A percentile compares a stretch with the other conserved stretches of the same genome.
Evolutionary conservation across 2,329 filamentous ascomycete genomes (phyloP).

Genomic region (Nemania abortiva): DNA sequence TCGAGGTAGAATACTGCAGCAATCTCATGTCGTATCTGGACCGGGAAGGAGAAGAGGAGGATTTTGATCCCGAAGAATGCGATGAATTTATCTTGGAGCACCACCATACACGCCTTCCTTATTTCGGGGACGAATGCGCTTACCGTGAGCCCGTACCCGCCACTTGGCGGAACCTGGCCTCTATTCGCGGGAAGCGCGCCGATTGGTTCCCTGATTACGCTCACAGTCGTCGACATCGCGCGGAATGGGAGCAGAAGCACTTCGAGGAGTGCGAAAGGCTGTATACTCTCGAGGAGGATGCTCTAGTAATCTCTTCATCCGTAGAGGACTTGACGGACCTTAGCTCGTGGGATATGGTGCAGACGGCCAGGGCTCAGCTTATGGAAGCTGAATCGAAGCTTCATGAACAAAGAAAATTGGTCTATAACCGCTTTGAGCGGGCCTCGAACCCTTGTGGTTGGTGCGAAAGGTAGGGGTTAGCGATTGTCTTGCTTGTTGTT

Average conservation of each 20-base stretch:
- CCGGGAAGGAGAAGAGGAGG: not conserved
- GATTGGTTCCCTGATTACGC: constrained; percentile 26
- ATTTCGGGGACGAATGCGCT: constrained; percentile 34
- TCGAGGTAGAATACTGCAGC: constrained; percentile 34
- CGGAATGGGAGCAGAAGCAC: constrained; percentile 9
- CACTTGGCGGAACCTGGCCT: constrained; percentile 37
- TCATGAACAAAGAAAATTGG: constrained; percentile 15
- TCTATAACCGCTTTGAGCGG: constrained; percentile 23
- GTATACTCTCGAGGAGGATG: constrained; percentile 33
- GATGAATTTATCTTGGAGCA: constrained; percentile 40
- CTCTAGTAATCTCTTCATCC: constrained; percentile 5
- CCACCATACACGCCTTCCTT: constrained; percentile 38
- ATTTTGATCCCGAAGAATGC: constrained; percentile 42
- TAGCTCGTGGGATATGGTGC: not conserved
- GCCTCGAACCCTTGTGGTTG: not conserved
- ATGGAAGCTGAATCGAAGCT: constrained; percentile 14
- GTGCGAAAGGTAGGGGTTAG: not conserved
- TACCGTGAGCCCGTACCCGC: constrained; percentile 11
- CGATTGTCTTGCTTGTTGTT: not conserved
- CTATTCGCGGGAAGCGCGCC: not conserved
- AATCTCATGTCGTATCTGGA: not conserved
- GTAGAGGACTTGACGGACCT: constrained; percentile 26
- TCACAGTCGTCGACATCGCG: not conserved
- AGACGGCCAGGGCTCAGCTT: not conserved
- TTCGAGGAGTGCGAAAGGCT: constrained; percentile 35